These are phyloP conservation scores for Trypanosomatidae sp. DNA, from an alignment of 208 protist genomes.

Conservation along the genomic window DNA sequence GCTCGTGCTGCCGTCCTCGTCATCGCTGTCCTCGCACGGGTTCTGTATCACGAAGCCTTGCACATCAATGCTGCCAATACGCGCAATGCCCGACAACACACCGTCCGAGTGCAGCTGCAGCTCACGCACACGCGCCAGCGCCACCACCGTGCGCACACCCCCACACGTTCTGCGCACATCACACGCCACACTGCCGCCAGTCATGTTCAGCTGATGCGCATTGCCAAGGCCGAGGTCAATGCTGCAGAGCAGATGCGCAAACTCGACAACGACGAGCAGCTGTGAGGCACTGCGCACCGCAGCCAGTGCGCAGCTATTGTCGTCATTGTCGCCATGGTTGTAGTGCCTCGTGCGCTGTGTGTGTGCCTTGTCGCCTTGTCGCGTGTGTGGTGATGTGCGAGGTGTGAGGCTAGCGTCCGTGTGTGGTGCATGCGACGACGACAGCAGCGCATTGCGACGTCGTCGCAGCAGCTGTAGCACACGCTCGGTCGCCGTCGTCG, in stretches of 20 bases:
- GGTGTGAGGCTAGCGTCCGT: too few relatives aligned
- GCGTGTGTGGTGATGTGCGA: too few relatives aligned
- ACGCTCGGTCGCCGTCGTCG: too few relatives aligned
- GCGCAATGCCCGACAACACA: constrained; percentile 49
- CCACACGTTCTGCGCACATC: neutral
- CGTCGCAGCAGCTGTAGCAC: too few relatives aligned
- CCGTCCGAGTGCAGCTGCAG: constrained; percentile 58
- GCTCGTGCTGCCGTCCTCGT: too few relatives aligned
- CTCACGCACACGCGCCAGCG: constrained; percentile 15
- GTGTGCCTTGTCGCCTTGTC: too few relatives aligned
- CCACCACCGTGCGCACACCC: constrained; percentile 7
- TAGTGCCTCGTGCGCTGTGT: too few relatives aligned
- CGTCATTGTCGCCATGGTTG: too few relatives aligned
- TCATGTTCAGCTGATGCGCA: constrained; percentile 42
- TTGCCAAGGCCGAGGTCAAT: constrained; percentile 70
- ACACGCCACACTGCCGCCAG: constrained; percentile 5
- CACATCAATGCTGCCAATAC: constrained; percentile 22
- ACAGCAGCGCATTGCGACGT: too few relatives aligned
- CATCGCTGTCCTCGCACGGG: constrained; percentile 5
- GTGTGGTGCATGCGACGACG: too few relatives aligned
- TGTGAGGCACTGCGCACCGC: constrained; percentile 2
- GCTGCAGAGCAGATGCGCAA: constrained; percentile 23
- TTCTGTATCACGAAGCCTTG: constrained; percentile 57
- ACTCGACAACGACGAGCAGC: constrained; percentile 17
- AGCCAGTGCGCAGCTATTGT: neutral